A percentile compares a stretch with the other conserved stretches of the same genome.
Evolutionary conservation across 345 rosid genomes (phyloP).

Genomic region (Eucalyptus polyanthemos): DNA sequence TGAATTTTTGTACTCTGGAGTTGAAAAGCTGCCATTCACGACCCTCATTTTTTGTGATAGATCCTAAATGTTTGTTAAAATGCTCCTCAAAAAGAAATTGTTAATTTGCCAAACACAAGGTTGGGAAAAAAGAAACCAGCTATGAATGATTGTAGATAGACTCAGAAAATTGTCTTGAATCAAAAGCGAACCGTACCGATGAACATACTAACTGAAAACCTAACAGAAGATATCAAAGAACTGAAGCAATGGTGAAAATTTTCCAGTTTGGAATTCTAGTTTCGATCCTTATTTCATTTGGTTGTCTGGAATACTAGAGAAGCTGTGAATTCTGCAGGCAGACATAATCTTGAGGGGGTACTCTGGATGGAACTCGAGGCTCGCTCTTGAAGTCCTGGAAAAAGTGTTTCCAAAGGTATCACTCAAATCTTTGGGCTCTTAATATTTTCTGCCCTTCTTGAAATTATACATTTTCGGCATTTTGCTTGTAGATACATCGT

Average conservation of each 20-base stretch:
- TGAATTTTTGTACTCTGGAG: not conserved
- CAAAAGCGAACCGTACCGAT: not conserved
- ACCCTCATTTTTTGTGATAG: not conserved
- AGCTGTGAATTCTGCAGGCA: slow-evolving; percentile 28
- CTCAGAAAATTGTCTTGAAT: not conserved
- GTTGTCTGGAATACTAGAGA: not conserved
- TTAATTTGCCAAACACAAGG: not conserved
- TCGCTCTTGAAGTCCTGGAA: slow-evolving; percentile 52
- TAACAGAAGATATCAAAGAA: not conserved
- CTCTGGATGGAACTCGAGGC: slow-evolving; percentile 80
- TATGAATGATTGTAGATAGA: not conserved
- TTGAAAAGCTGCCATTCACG: not conserved
- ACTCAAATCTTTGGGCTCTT: not conserved
- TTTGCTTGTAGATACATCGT: not conserved
- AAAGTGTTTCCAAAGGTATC: slow-evolving; percentile 79
- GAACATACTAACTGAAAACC: not conserved
- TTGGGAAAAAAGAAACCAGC: not conserved
- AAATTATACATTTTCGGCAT: not conserved
- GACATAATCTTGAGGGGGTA: slow-evolving; percentile 78
- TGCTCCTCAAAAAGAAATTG: not conserved
- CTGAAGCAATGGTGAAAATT: not conserved
- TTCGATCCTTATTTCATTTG: not conserved
- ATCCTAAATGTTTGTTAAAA: not conserved
- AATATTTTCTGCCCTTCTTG: not conserved
- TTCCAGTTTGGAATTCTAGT: not conserved